Conservation (phyloP, 331 rosid genomes). For the Prunus yedoensis region DNA sequence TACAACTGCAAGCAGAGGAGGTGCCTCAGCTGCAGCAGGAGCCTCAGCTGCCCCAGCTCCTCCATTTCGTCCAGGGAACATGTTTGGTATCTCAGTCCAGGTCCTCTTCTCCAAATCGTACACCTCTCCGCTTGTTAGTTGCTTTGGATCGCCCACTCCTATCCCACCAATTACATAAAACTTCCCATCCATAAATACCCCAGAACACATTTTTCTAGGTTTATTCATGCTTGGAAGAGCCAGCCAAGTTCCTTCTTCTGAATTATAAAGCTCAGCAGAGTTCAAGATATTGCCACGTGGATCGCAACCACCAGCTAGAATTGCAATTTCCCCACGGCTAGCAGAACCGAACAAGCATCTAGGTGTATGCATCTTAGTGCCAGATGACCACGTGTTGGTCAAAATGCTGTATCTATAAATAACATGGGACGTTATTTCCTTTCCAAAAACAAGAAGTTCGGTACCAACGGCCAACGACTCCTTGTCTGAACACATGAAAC, state of each 20-base stretch:
- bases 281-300: conserved; percentile 42
- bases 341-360: conserved; percentile 72
- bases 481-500: conserved; percentile 59
- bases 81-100: conserved; percentile 61
- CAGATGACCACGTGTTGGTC: conserved; percentile 57
- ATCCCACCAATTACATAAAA: conserved; percentile 68
- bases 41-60: conserved; percentile 45
- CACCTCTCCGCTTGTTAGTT: conserved; percentile 60
- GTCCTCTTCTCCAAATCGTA: conserved; percentile 42
- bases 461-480: conserved; percentile 82
- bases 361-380: conserved; percentile 52
- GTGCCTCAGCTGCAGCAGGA: conserved; percentile 60
- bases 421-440: conserved; percentile 35
- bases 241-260: conserved; percentile 50
- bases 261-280: conserved; percentile 65
- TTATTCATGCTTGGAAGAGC: conserved; percentile 57
- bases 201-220: conserved; percentile 61
- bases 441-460: conserved; percentile 73
- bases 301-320: conserved; percentile 74
- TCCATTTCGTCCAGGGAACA: conserved; percentile 47
- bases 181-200: conserved; percentile 52
- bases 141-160: conserved; percentile 32
- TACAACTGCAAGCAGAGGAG: conserved; percentile 79
- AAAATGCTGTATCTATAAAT: conserved; percentile 58
- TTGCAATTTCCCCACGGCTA: conserved; percentile 54